Evolutionary conservation across 2,329 filamentous ascomycete genomes (phyloP).

Genomic region (Neocucurbitaria cava): DNA sequence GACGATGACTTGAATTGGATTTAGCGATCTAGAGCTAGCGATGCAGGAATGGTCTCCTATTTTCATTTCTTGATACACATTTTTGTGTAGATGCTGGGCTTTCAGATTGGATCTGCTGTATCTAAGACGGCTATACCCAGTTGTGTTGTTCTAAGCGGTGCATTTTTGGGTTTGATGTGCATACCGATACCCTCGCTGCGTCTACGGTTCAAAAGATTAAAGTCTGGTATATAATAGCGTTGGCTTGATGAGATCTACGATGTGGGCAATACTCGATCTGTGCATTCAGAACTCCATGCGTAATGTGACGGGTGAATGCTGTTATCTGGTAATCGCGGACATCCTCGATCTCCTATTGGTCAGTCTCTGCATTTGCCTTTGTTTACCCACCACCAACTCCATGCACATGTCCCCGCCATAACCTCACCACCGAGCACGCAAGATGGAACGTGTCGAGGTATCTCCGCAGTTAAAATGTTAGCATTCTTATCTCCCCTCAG

Average conservation of each 20-base stretch:
- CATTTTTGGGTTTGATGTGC: slow-evolving; percentile 25
- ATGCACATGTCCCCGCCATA: slow-evolving; percentile 8
- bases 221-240: slow-evolving; percentile 7
- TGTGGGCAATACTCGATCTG: not conserved
- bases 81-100: slow-evolving; percentile 8
- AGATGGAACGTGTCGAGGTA: slow-evolving; percentile 37
- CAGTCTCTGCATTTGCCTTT: slow-evolving; percentile 17
- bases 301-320: not conserved
- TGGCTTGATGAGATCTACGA: not conserved
- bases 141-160: slow-evolving; percentile 10
- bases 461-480: slow-evolving; percentile 45
- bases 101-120: slow-evolving; percentile 16
- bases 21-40: slow-evolving; percentile 25
- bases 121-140: slow-evolving; percentile 24
- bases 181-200: slow-evolving; percentile 46
- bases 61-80: slow-evolving; percentile 19
- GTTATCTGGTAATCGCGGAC: not conserved
- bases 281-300: not conserved
- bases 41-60: slow-evolving; percentile 10
- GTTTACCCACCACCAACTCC: slow-evolving; percentile 41
- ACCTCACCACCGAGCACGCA: slow-evolving; percentile 1
- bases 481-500: not conserved
- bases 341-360: slow-evolving; percentile 26
- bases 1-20: slow-evolving; percentile 19
- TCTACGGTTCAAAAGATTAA: slow-evolving; percentile 26